These are phyloP conservation scores for Bertia moriformis DNA, from an alignment of 2,329 filamentous ascomycete species.

Conservation along the genomic window DNA sequence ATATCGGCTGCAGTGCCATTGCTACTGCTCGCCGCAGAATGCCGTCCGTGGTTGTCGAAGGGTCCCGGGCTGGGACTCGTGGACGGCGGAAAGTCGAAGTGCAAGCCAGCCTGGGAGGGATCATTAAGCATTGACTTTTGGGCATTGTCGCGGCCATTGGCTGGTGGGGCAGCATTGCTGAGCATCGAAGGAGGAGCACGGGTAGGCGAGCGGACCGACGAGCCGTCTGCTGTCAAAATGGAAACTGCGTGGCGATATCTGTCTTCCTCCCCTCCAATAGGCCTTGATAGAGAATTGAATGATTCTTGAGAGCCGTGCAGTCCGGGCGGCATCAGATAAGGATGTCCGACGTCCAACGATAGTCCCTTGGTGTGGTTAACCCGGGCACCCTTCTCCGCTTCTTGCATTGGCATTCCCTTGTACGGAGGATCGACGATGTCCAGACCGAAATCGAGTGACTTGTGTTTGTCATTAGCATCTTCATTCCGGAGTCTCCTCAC, in stretches of 20 bases:
- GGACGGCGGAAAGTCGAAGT: background rate
- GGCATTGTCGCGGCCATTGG: background rate
- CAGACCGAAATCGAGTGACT: conserved; percentile 50
- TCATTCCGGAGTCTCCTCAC: conserved; percentile 38
- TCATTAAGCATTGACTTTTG: background rate
- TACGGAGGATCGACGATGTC: conserved; percentile 19
- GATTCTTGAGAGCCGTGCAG: conserved; percentile 43
- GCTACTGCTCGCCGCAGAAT: background rate
- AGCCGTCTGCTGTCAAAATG: background rate
- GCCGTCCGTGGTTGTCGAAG: background rate
- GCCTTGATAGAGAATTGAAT: conserved; percentile 42
- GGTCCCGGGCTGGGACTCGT: background rate
- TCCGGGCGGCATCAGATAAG: conserved; percentile 44
- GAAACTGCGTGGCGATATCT: conserved; percentile 36
- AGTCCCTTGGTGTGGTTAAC: conserved; percentile 30
- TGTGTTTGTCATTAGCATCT: conserved; percentile 49
- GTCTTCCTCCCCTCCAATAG: conserved; percentile 36
- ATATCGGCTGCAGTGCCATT: background rate
- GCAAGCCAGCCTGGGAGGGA: background rate
- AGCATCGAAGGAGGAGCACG: background rate
- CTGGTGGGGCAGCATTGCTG: background rate
- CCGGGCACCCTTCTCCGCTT: conserved; percentile 11
- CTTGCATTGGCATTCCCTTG: background rate
- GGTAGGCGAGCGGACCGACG: background rate
- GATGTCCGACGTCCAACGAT: conserved; percentile 31